Conservation (phyloP, 2,329 filamentous ascomycete species). For the Penicillium sumatraense region DNA sequence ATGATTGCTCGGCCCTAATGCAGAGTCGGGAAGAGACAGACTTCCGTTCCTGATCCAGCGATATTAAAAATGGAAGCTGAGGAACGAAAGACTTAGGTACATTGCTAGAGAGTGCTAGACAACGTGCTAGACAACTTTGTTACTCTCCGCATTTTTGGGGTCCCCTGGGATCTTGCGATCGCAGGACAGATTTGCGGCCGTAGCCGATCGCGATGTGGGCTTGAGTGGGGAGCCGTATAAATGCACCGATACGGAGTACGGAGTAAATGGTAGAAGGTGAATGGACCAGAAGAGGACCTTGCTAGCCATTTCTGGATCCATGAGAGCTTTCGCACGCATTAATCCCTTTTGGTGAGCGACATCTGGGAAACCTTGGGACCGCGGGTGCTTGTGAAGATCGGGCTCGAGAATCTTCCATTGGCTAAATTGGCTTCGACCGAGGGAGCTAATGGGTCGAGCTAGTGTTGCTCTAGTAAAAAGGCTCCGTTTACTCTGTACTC, state of each 20-base stretch:
- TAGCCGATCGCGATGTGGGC: slow-evolving; percentile 2
- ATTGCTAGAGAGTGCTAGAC: too few species aligned
- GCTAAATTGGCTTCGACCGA: slow-evolving; percentile 5
- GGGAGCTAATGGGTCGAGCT: not conserved
- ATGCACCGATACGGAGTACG: not conserved
- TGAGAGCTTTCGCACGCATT: not conserved
- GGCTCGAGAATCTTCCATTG: slow-evolving; percentile 23
- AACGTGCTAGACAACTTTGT: too few species aligned
- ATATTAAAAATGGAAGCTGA: not conserved
- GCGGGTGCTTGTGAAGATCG: slow-evolving; percentile 5
- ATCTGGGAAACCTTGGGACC: slow-evolving; percentile 4
- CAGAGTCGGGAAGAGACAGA: slow-evolving; percentile 5
- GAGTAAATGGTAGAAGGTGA: too few species aligned
- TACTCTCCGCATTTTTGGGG: slow-evolving; percentile 19
- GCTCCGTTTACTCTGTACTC: not conserved
- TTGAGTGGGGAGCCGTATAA: not conserved
- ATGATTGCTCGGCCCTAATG: slow-evolving; percentile 8
- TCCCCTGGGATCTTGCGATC: not conserved
- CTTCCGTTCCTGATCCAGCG: not conserved
- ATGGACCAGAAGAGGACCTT: not conserved
- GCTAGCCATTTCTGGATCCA: not conserved
- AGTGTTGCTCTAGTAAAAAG: slow-evolving; percentile 1
- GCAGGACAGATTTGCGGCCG: slow-evolving; percentile 5
- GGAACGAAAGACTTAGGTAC: not conserved
- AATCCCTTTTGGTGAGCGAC: not conserved